These are phyloP conservation scores for Harringtonia lauricola DNA, from an alignment of 2,329 filamentous ascomycete species.

Conservation along the genomic window DNA sequence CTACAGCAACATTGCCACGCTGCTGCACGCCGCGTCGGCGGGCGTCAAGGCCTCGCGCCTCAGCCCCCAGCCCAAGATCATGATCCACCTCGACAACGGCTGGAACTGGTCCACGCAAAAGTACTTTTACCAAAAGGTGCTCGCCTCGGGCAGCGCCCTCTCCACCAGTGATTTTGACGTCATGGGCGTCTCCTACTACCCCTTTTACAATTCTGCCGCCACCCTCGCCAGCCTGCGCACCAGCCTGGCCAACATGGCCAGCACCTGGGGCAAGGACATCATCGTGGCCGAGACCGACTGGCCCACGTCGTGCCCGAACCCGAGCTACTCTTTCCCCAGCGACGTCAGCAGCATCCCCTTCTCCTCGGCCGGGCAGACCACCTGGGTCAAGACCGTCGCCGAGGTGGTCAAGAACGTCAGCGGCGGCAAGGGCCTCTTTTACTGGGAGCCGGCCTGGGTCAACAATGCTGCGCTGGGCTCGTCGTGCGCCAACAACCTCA, in stretches of 20 bases:
- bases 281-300: constrained; percentile 63
- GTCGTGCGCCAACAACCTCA: constrained; percentile 9
- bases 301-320: constrained; percentile 52
- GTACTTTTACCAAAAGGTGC: constrained; percentile 45
- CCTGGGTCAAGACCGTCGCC: constrained; percentile 50
- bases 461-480: constrained; percentile 11
- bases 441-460: constrained; percentile 45
- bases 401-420: constrained; percentile 39
- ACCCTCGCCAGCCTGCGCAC: constrained; percentile 45
- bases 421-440: constrained; percentile 51
- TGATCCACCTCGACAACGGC: constrained; percentile 68
- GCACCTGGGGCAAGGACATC: constrained; percentile 52
- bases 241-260: constrained; percentile 46
- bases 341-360: constrained; percentile 51
- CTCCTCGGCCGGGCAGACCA: constrained; percentile 49
- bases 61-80: constrained; percentile 35
- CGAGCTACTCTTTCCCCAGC: constrained; percentile 45
- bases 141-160: constrained; percentile 19
- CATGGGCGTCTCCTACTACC: constrained; percentile 65
- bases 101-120: constrained; percentile 59
- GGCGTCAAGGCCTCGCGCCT: constrained; percentile 54
- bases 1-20: constrained; percentile 42
- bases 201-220: constrained; percentile 53
- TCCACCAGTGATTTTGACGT: constrained; percentile 50
- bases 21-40: constrained; percentile 53